Base-by-base conservation (phyloP, 208 protist species). In the Trypanosoma caninum region DNA sequence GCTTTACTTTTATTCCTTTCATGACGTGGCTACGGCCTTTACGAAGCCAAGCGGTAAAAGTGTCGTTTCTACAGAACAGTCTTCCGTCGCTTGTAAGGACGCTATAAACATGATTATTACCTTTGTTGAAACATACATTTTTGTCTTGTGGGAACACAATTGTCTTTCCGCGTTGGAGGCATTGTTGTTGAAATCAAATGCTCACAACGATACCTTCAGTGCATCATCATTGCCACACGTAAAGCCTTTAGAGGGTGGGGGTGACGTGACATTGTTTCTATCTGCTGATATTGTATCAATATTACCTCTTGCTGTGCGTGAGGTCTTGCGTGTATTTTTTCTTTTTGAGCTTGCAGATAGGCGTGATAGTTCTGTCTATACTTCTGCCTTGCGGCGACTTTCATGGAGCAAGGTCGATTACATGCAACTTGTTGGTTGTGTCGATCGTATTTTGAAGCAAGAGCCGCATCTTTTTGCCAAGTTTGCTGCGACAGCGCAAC, bases 291-390 rank as follows among this genome's bases (percentile, higher is more conserved):
- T 70, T n/a, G 38, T 25, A 14, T 62, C 55, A 55, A 31, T 72
- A 14, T 48, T 72, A 30, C 65, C 65, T 35, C 10, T 53, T 22
- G 50, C 65, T 3, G 40, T 41, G 10, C 55, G 65, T 47, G 58
- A 72, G 41, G 65, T 58, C 38, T 37, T 72, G 34, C 65, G 52
- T 11, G 9, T 72, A 13, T 35, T 72, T 48, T 34, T 72, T 40
- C 27, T 65, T 37, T 40, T 72, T 13, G 33, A 4, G 2, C 31
- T 72, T 41, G 65, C 65, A 33, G 51, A 60, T 10, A 18, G 37
- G 2, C 22, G n/a, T 27, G 41, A 40, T 41, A 22, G 25, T 10
- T 25, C 5, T 5, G 46, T 34, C 1, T 50, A 34, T 47, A 9
- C 25, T 27, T 13, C 11, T 16, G 31, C 34, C 2, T 34, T 59